A percentile compares a stretch with the other conserved stretches of the same genome.
Evolutionary conservation across 1,139 yeast genomes (phyloP).

Genomic region (Yamadazyma oceani): DNA sequence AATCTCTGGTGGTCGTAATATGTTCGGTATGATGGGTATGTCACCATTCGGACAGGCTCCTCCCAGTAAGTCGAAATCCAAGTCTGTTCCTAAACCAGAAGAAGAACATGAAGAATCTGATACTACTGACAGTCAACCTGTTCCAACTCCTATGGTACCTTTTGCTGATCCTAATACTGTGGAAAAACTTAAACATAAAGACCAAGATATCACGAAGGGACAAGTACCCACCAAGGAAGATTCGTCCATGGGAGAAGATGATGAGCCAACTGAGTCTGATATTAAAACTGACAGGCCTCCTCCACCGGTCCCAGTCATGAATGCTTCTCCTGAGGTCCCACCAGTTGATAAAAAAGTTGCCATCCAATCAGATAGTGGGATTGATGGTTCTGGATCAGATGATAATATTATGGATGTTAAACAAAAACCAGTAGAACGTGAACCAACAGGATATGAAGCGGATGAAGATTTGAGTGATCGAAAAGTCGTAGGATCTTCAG

Average conservation of each 20-base stretch:
- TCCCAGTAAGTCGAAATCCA: slow-evolving; percentile 17
- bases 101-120: slow-evolving; percentile 13
- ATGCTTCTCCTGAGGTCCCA: slow-evolving; percentile 4
- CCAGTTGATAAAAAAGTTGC: slow-evolving; percentile 18
- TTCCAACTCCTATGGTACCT: slow-evolving; percentile 45
- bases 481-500: slow-evolving; percentile 4
- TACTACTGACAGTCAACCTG: slow-evolving; percentile 16
- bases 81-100: slow-evolving; percentile 17
- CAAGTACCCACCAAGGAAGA: slow-evolving; percentile 12
- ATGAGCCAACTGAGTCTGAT: slow-evolving; percentile 14
- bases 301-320: slow-evolving; percentile 10
- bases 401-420: slow-evolving; percentile 3
- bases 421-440: slow-evolving; percentile 24
- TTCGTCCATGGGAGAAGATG: slow-evolving; percentile 17
- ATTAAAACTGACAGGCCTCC: slow-evolving; percentile 12
- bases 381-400: slow-evolving; percentile 6
- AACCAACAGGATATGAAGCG: slow-evolving; percentile 45
- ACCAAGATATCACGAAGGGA: slow-evolving; percentile 4
- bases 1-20: slow-evolving; percentile 87
- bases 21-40: slow-evolving; percentile 81
- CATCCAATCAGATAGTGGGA: slow-evolving; percentile 17
- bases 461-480: slow-evolving; percentile 43
- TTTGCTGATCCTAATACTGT: slow-evolving; percentile 17
- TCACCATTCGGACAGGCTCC: slow-evolving; percentile 36
- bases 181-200: slow-evolving; percentile 8